Base-by-base conservation (phyloP, 345 rosid species). In the Litchi chinensis region DNA sequence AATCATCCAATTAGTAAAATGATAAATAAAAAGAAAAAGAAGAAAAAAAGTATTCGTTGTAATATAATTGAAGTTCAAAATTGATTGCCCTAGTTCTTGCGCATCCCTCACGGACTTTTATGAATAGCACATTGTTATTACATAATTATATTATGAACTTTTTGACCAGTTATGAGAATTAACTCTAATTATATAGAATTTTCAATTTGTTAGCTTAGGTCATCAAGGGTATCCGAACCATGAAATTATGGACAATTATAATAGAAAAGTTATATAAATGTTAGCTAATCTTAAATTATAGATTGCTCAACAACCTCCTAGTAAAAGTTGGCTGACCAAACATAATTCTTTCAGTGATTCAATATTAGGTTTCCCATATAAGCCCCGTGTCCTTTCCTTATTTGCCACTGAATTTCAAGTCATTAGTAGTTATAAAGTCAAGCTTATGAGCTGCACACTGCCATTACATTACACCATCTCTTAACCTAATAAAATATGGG, bases 311-410 rank as follows among this genome's bases (percentile, higher is more conserved):
- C 78, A 24, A 56, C n/a, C 63, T 43, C 50, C 43, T 40, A 52
- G 63, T 26, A 13, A 40, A 50, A 65, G 50, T 75, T 76, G 65
- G 71, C 66, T 52, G 54, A 48, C 65, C 66, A 54, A 56, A 65
- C 39, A 8, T 19, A 48, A 11, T 41, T 32, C 0, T 46, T 19
- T 39, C 5, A 48, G 52, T 65, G 60, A 32, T 19, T 12, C 41
- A 59, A 21, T 59, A 6, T 62, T 24, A 13, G 12, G 21, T 54
- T 13, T 2, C 12, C 4, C 8, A n/a, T 12, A 19, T 0, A 65
- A 24, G 41, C 26, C 60, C 1, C 46, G 10, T 10, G 69, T 74
- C 70, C 65, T 43, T 44, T 40, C 44, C 52, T 10, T 5, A 75
- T 24, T 26, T 24, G 52, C 52, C 37, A 32, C 37, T 8, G 26